Base-by-base conservation (phyloP, 2,329 filamentous ascomycete genomes). In the Ophiostoma australiae region DNA sequence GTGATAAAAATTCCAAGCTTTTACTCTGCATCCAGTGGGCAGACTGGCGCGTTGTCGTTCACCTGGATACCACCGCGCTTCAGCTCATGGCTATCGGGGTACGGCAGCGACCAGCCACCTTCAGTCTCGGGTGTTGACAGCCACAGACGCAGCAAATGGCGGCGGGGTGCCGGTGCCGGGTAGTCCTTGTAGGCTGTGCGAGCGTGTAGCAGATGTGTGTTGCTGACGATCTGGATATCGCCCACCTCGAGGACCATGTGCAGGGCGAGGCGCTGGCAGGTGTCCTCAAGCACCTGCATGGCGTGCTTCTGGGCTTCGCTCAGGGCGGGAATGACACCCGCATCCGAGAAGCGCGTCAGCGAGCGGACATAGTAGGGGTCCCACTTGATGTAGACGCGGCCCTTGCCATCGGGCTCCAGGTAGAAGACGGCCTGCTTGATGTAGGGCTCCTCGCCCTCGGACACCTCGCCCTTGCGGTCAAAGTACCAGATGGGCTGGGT, bases 31-130 rank as follows among this genome's bases (percentile, higher is more conserved):
- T 94, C 91, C 68, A 93, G 81, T 11, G 90, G 89, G 61, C 90
- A 91, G 69, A 89, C 87, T 1, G 93, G 93, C 10, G 90, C 82
- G 35, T 85, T 91, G 78, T 96, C 87, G 79, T 97, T 87, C 2
- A 97, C 93, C 81, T 97, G 93, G 74, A 97, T 92, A 0, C 93
- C 93, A 8, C 92, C 92, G 23, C 93, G 85, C 86, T 96, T 97
- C 86, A 91, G 92, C 84, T 95, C 90, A 71, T 86, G 82, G 71
- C 87, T 90, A 79, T 97, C 93, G 76, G 88, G 89, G 81, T 94
- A 94, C 0, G 93, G 93, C 79, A 97, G 80, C 69, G 86, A 88
- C 93, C 93, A 97, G 0, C 93, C 93, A 2, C 92, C 93, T 79
- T 97, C 93, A 31, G 80, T 84, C 80, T 94, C 90, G 0, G 93